These are phyloP conservation scores for Kodamaea laetipori DNA, from an alignment of 805 yeast species.

Conservation along the genomic window DNA sequence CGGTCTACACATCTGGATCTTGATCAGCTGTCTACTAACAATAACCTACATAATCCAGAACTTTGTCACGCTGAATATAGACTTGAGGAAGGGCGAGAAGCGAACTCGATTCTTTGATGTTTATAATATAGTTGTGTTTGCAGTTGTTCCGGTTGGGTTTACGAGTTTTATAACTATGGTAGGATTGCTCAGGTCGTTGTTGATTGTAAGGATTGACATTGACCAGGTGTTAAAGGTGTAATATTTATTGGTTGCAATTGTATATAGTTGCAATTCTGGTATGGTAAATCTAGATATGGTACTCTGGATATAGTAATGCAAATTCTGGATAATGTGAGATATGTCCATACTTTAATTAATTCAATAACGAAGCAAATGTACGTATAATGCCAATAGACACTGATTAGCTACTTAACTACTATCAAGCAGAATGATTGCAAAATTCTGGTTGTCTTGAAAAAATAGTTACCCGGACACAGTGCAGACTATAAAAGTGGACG, in stretches of 20 bases:
- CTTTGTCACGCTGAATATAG: slow-evolving; percentile 78
- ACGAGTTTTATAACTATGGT: slow-evolving; percentile 94
- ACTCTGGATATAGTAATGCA: too few relatives aligned
- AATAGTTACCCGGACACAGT: slow-evolving; percentile 11
- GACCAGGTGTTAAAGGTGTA: slow-evolving; percentile 21
- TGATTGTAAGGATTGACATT: slow-evolving; percentile 71
- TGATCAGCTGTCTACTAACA: slow-evolving; percentile 84
- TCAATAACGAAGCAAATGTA: too few relatives aligned
- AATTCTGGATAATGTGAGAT: too few relatives aligned
- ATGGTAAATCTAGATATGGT: too few relatives aligned
- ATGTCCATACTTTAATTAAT: too few relatives aligned
- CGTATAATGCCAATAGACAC: too few relatives aligned
- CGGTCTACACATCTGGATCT: slow-evolving; percentile 86
- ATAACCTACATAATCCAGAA: slow-evolving; percentile 80
- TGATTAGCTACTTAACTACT: too few relatives aligned
- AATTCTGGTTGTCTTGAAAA: too few relatives aligned
- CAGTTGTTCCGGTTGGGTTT: slow-evolving; percentile 96
- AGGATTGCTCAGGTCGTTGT: slow-evolving; percentile 71
- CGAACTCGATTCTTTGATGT: slow-evolving; percentile 75
- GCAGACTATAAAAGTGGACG: slow-evolving; percentile 13
- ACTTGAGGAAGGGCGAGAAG: slow-evolving; percentile 45
- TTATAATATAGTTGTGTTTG: slow-evolving; percentile 88
- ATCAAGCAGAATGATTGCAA: too few relatives aligned
- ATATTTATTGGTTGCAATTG: background rate
- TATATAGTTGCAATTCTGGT: slow-evolving; percentile 3